Conservation (phyloP, 495 filamentous ascomycete species). For the Podospora appendiculata region DNA sequence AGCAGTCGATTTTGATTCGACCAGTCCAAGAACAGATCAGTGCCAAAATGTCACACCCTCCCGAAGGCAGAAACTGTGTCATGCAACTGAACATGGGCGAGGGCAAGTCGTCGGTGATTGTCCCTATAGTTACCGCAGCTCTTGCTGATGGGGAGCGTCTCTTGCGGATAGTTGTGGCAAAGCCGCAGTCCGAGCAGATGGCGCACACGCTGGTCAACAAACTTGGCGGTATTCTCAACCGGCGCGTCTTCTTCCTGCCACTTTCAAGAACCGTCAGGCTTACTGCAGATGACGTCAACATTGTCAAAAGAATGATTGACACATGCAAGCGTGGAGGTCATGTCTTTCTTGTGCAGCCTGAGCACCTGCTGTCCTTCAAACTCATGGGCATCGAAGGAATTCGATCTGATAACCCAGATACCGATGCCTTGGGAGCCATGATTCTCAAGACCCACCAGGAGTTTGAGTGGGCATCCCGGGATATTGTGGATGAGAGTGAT, state of each 20-base stretch:
- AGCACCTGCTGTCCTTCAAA: slow-evolving; percentile 63
- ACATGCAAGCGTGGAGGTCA: slow-evolving; percentile 42
- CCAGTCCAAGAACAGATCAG: slow-evolving; percentile 53
- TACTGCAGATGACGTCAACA: slow-evolving; percentile 6
- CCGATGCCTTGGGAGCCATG: background rate
- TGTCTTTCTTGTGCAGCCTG: slow-evolving; percentile 55
- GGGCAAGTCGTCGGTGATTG: slow-evolving; percentile 65
- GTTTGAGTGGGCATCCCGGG: slow-evolving; percentile 33
- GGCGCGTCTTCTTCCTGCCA: slow-evolving; percentile 54
- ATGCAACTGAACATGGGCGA: slow-evolving; percentile 73
- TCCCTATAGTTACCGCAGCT: slow-evolving; percentile 51
- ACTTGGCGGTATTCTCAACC: slow-evolving; percentile 51
- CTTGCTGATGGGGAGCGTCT: slow-evolving; percentile 47
- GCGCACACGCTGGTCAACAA: slow-evolving; percentile 50
- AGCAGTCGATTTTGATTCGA: slow-evolving; percentile 56
- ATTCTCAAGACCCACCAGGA: slow-evolving; percentile 36
- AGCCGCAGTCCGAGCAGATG: slow-evolving; percentile 57
- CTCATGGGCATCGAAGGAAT: slow-evolving; percentile 54
- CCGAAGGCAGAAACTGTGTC: slow-evolving; percentile 37
- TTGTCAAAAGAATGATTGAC: slow-evolving; percentile 31
- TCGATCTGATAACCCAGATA: slow-evolving; percentile 9
- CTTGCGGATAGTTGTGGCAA: slow-evolving; percentile 53
- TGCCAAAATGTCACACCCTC: slow-evolving; percentile 45
- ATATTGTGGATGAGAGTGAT: slow-evolving; percentile 62
- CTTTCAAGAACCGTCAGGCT: slow-evolving; percentile 48